phyloP scores from a whole-genome alignment of 306 rosid genomes.

The Prunus campanulata region DNA sequence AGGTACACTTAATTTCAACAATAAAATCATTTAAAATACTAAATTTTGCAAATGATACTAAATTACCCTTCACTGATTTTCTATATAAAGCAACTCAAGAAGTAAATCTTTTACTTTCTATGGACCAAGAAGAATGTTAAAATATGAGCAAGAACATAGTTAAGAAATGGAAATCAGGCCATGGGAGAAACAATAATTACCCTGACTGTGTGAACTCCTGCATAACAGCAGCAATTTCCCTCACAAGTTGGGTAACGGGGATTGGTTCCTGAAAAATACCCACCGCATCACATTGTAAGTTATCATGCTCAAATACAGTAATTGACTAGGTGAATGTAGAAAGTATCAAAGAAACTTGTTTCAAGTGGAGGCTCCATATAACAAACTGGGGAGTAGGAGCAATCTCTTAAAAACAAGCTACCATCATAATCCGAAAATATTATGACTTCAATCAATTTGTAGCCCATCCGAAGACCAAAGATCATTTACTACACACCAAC shows the following conservation, averaged over 20 bases:
- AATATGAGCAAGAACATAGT: background rate
- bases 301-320: background rate
- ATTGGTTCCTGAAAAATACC: conserved; percentile 58
- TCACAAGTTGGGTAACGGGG: conserved; percentile 83
- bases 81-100: background rate
- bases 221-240: conserved; percentile 86
- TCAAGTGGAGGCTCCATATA: background rate
- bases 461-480: background rate
- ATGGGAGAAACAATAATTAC: conserved; percentile 26
- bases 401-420: no score
- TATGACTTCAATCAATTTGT: background rate
- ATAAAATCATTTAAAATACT: background rate
- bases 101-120: background rate
- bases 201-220: conserved; percentile 89
- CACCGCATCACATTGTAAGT: background rate
- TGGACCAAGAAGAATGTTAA: background rate
- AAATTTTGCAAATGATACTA: background rate
- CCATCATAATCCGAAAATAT: background rate
- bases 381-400: background rate
- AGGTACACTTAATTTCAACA: background rate
- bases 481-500: background rate
- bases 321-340: background rate
- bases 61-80: background rate
- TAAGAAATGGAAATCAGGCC: background rate
- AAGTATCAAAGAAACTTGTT: background rate